Conservation (phyloP, 1,284 basidiomycete species). For the Sutorius eximius region DNA sequence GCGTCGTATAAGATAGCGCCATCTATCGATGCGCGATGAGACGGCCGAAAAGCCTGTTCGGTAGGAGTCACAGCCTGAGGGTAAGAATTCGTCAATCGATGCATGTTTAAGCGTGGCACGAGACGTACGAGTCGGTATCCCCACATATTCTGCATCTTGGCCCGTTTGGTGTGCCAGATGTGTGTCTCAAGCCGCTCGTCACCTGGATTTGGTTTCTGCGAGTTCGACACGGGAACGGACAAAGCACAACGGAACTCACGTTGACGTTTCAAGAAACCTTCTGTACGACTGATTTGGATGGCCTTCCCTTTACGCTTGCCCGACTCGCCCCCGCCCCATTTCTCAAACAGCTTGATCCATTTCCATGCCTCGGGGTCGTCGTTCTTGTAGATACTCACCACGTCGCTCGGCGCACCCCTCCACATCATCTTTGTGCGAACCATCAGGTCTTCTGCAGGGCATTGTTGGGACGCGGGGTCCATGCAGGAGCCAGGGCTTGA, state of each 20-base stretch:
- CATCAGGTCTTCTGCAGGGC: conserved; percentile 46
- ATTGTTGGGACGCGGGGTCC: conserved; percentile 49
- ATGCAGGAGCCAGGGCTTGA: conserved; percentile 65
- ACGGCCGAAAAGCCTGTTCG: conserved; percentile 86
- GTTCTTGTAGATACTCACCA: conserved; percentile 69
- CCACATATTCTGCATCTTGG: conserved; percentile 91
- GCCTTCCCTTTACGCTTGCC: conserved; percentile 53
- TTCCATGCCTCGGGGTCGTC: conserved; percentile 38
- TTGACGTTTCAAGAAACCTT: conserved; percentile 64
- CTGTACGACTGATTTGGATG: conserved; percentile 50
- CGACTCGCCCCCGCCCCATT: conserved; percentile 31
- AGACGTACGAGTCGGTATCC: conserved; percentile 74
- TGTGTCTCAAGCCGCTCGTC: conserved; percentile 95
- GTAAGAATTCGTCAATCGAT: neutral
- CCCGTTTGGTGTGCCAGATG: conserved; percentile 92
- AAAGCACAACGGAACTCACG: conserved; percentile 42
- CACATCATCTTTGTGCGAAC: conserved; percentile 61
- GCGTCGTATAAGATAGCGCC: conserved; percentile 85
- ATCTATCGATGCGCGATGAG: conserved; percentile 82
- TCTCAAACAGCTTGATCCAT: conserved; percentile 27
- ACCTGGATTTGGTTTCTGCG: conserved; percentile 39
- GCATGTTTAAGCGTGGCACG: neutral
- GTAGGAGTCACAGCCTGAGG: conserved; percentile 75
- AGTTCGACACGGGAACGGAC: neutral
- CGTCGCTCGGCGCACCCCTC: conserved; percentile 73